Base-by-base conservation (phyloP, 2,329 filamentous ascomycete genomes). In the Trichoderma arundinaceum region DNA sequence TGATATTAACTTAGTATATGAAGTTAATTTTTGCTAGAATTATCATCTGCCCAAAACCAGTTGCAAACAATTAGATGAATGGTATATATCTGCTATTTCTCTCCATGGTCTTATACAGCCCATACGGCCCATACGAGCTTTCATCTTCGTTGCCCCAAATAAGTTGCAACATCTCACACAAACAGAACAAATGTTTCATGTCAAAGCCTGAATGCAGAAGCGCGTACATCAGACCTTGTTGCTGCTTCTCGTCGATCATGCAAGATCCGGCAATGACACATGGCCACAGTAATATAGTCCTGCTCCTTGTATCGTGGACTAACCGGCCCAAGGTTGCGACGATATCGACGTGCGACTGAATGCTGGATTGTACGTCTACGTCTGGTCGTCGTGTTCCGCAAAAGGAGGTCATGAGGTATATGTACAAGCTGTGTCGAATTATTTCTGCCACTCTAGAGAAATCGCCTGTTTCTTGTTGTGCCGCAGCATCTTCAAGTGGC, bases 181-280 rank as follows among this genome's bases (percentile, higher is more conserved):
- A 12, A 32, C 17, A 39, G 22, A 49, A 60, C 19, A 60, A 33
- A 33, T 60, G 57, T 15, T 49, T 60, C 57, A 60, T 60, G 15
- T 49, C 32, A 13, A 46, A 60, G 19, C 32, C 39, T n/a, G 19
- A 46, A 49, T 60, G 22, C 19, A 38, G 13, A 17, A 60, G 10
- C 12, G 15, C 38, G 15, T 60, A 46, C 7, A 39, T 49, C 1
- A 60, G 44, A 33, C 28, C 19, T n/a, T 22, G n/a, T 35, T 46
- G 57, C 28, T 48, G 57, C 5, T 35, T 22, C 43, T 60, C 43
- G 22, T 60, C 33, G 8, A 49, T 35, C 44, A 60, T 46, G 15
- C 57, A 60, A 15, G 57, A 60, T 4, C 57, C 43, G 13, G 44
- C 39, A 22, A 60, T 49, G 15, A 60, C 32, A 7, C 32, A 46